Base-by-base conservation (phyloP, 78 protist species). In the Dictyostelium capitatum region DNA sequence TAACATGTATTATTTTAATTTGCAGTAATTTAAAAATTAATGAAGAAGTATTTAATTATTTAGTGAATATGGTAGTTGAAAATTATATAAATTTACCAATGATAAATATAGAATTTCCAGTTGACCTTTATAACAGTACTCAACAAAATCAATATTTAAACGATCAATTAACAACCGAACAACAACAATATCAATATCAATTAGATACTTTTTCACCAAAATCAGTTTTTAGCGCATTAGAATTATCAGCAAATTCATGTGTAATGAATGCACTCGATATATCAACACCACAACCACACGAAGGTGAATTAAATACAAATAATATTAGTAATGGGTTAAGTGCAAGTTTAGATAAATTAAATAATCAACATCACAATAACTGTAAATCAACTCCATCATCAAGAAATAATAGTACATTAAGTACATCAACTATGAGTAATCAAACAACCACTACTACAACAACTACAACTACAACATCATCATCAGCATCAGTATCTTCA, bases 11-110 rank as follows among this genome's bases (percentile, higher is more conserved):
- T 19, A 47, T 6, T n/a, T n/a, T n/a, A n/a, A n/a, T n/a, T n/a
- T n/a, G n/a, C n/a, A n/a, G 73, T 80, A 41, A 62, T 80, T 46
- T 80, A 62, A 67, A 56, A 62, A 37, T 62, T 43, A 41, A 2
- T 74, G 43, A 75, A 23, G 83, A 79, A 23, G 51, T 32, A 54
- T 51, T 54, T 20, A 59, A 7, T 28, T 37, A 23, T 79, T 12
- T 37, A 37, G 37, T 43, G 4, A 51, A 15, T 37, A 32, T 32
- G 37, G 15, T 54, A 17, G 17, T 54, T 25, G 57, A 32, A 23
- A 59, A 37, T 2, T 23, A 54, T 51, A 67, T 67, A 14, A 67
- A 67, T 67, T 32, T 32, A 67, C 47, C 75, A 67, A 32, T 67
- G 48, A 37, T 67, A 12, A 67, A 67, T 25, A 25, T 67, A 15